Evolutionary conservation across 2,329 filamentous ascomycete species (phyloP).

Genomic region (Aspergillus sp.): DNA sequence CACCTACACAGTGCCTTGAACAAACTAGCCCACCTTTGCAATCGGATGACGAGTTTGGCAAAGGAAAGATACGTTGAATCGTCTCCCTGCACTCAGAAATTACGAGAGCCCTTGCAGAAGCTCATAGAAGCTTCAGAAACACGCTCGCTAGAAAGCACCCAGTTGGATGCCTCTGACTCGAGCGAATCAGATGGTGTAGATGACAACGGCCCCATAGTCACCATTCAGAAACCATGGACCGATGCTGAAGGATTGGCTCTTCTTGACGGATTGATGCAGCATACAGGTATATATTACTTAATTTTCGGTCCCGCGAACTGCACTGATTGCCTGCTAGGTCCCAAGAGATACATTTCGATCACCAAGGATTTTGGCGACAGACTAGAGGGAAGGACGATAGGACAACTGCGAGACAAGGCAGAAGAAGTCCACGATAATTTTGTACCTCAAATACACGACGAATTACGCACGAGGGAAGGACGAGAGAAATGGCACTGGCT

Average conservation of each 20-base stretch:
- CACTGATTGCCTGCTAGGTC: conserved; percentile 10
- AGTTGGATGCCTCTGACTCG: not conserved
- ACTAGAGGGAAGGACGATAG: conserved; percentile 16
- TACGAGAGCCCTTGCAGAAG: conserved; percentile 10
- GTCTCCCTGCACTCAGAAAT: conserved; percentile 2
- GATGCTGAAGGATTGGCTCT: conserved; percentile 23
- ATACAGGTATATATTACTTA: conserved; percentile 16
- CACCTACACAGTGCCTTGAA: conserved; percentile 20
- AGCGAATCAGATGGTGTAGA: not conserved
- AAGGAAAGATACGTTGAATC: conserved; percentile 9
- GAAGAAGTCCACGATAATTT: conserved; percentile 11
- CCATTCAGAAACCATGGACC: conserved; percentile 18
- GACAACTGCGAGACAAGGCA: conserved; percentile 21
- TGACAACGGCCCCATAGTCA: not conserved
- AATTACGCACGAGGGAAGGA: conserved; percentile 18
- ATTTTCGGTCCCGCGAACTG: not conserved
- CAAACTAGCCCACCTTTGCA: conserved; percentile 15
- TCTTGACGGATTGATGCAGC: conserved; percentile 25
- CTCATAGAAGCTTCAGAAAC: conserved; percentile 15
- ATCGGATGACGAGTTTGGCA: conserved; percentile 14
- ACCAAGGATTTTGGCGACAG: conserved; percentile 14
- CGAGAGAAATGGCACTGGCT: conserved; percentile 23
- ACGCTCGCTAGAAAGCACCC: not conserved
- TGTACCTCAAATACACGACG: conserved; percentile 7
- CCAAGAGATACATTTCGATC: conserved; percentile 28